Evolutionary conservation across 805 yeast species (phyloP), one percentile per base, ranked within the genome.

Genomic region (Lachancea quebecensis): DNA sequence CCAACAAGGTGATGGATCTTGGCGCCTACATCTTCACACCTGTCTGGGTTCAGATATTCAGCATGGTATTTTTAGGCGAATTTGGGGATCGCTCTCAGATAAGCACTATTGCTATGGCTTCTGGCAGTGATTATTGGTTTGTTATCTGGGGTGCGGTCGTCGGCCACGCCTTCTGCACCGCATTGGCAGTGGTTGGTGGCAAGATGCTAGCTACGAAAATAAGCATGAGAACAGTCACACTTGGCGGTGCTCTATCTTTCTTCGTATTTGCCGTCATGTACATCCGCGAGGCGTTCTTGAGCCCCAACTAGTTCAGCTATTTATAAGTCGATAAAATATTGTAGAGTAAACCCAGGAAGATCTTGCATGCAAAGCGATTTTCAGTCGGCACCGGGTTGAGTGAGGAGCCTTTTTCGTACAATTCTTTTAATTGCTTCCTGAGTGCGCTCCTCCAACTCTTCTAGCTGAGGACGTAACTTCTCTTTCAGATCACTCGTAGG

Each of bases 1-100:
- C 50, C 16, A 38, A 39, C n/a, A 78, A 79, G 35, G 36, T 82
- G 14, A 64, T 70, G 35, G 74, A 81, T 53, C 70, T 85, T 41
- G 78, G 82, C 2, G 65, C 79, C 2, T 77, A 79, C 46, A 67
- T 88, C 4, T 70, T 91, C 45, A 84, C 95, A 2, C 98, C 99
- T 3, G 69, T 81, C 9, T 93, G 95, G 90, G 82, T 89, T 53
- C 96, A 91, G 70, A 91, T 91, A 4, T 93, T 93, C 60, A 79
- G 80, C 44, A 91, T 93, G 98, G 87, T 96, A 4, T 93, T 93
- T 64, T 70, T 93, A 41, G 99, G 97, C 49, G 99, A 93, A 69
- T 89, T 98, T 95, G 99, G 99, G 42, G 99, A 93, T 66, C 81
- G 99, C 58, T 89, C 97, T 10, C 99, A 93, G 69, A 88, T 93